Evolutionary conservation across 768 basidiomycete genomes (phyloP), one percentile per base, ranked within the genome.

Genomic region (Boletus subparvulus): DNA sequence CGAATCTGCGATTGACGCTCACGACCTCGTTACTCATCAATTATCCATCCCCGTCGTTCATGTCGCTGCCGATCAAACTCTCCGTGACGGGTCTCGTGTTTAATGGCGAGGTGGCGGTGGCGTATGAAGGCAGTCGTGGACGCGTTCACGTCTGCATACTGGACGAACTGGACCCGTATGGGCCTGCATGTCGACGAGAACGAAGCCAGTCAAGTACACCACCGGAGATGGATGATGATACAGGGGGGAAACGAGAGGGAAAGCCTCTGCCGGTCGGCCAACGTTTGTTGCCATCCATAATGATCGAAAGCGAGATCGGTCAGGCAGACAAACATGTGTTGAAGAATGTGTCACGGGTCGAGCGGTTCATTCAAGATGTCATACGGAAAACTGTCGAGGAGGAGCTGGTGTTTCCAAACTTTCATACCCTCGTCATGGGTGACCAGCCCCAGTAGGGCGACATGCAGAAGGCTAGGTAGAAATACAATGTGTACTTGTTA

Each of bases 251-350:
- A 40, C 76, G 81, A 16, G 73, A 80, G 0, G 73, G 79, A 10
- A 92, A 92, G 65, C 86, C 86, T 28, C 74, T 90, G 13, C 89
- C 91, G 2, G 80, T 90, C 7, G 94, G 95, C 0, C 87, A 90
- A 63, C 81, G 94, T 30, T 74, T 99, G 14, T 75, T 99, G 21
- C 92, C 92, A 0, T 83, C 85, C 13, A 92, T 97, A 42, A 83
- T 86, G 63, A 95, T 98, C 72, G 96, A 98, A 74, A 94, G 91
- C 66, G 95, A 98, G 77, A 96, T 98, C 49, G 96, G 96, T 4
- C 92, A 98, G 76, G 77, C 87, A 46, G 94, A 98, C 69, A 96
- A 94, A 61, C 95, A 98, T 75, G 92, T 97, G 12, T 69, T 98
- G 60, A 92, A 94, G 73, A 98, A 98, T 62, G 96, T 98, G 26